Base-by-base conservation (phyloP, 345 rosid species). In the Bruguiera gymnorhiza region DNA sequence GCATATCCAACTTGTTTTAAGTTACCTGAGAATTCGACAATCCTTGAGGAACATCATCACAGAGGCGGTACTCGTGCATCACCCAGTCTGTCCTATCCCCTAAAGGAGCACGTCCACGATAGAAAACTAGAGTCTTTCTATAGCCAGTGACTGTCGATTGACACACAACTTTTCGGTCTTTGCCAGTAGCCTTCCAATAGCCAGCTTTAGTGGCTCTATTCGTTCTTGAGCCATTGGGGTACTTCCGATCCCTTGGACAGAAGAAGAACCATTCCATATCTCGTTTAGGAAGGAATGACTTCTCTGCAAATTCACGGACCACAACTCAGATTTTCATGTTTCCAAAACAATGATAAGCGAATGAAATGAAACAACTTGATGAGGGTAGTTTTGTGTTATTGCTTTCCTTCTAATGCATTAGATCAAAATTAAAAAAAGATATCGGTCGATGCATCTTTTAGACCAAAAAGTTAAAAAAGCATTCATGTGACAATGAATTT, bases 251-350 rank as follows among this genome's bases (percentile, higher is more conserved):
- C 60, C 97, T 75, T 4, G 89, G 91, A 74, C 95, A 89, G 83
- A 94, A 91, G 80, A 94, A 94, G 87, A 91, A 94, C 98, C 98
- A 91, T 58, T 94, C 97, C 97, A 86, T 69, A 72, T 93, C 97
- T 71, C 96, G 80, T 18, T 71, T 80, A 0, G 95, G 91, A 65
- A 94, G 93, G 78, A 89, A 88, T 0, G 97, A 91, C 69, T 86
- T 94, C 70, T 88, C 97, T 94, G 87, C 78, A 83, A 51, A 69
- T 62, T 46, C 61, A 75, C 54, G 53, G 59, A 21, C 53, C 11
- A 27, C 61, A 26, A 37, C 8, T 73, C n/a, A 62, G 29, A 59
- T 34, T 54, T 15, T 60, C 21, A 8, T 29, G 39, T 63, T 63
- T n/a, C 43, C 27, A 65, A 23, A 62, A 7, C 63, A 37, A 58